Evolutionary conservation across 164 flowering plant species (phyloP).

Genomic region (Vitis rotundifolia): DNA sequence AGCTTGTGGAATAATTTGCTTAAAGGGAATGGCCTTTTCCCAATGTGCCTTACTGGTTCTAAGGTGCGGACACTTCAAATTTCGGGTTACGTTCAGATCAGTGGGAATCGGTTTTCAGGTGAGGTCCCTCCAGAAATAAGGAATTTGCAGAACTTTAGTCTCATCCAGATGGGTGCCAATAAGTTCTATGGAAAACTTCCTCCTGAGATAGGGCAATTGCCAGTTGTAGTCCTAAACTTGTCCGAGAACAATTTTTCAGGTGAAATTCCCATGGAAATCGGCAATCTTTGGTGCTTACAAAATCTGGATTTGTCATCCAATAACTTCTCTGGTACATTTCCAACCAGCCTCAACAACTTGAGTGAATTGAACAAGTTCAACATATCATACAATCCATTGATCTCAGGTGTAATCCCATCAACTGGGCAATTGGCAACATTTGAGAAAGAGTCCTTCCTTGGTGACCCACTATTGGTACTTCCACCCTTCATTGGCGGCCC

Average conservation of each 20-base stretch:
- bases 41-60: constrained; percentile 51
- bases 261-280: constrained; percentile 58
- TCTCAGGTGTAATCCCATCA: constrained; percentile 62
- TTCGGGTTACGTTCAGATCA: constrained; percentile 81
- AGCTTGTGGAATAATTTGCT: constrained; percentile 63
- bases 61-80: constrained; percentile 32
- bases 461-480: constrained; percentile 58
- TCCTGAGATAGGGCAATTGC: constrained; percentile 43
- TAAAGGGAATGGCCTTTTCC: constrained; percentile 70
- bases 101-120: constrained; percentile 66
- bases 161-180: constrained; percentile 64
- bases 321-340: constrained; percentile 82
- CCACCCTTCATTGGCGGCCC: constrained; percentile 35
- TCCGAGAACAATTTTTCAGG: constrained; percentile 62
- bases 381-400: constrained; percentile 69
- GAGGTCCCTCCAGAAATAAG: constrained; percentile 61
- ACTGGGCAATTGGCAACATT: constrained; percentile 82
- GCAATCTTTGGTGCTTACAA: constrained; percentile 58
- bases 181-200: constrained; percentile 59
- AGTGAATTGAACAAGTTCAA: constrained; percentile 78
- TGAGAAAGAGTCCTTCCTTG: constrained; percentile 66
- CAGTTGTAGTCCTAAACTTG: constrained; percentile 67
- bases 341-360: constrained; percentile 52
- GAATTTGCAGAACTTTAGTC: constrained; percentile 61
- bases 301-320: constrained; percentile 80